A percentile compares a stretch with the other conserved stretches of the same genome.
These are phyloP conservation scores for Hawksworthiomyces lignivorus DNA, from an alignment of 2,329 filamentous ascomycete species.

Conservation along the genomic window DNA sequence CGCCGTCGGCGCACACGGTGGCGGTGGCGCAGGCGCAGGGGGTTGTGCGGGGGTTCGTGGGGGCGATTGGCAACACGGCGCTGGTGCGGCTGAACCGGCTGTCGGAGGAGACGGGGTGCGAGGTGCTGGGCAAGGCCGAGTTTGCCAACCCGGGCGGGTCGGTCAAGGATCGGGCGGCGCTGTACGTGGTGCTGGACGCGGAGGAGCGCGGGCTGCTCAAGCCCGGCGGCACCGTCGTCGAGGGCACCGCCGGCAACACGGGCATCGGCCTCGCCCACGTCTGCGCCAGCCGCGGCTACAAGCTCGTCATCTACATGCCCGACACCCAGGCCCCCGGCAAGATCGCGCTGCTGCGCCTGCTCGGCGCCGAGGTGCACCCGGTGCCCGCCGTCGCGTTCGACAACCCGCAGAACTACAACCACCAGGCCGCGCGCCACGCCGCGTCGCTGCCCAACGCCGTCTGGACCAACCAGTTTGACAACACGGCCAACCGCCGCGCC, in stretches of 20 bases:
- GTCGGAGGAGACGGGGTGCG: slow-evolving; percentile 86
- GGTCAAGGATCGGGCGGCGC: slow-evolving; percentile 91
- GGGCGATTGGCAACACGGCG: slow-evolving; percentile 97
- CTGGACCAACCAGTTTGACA: slow-evolving; percentile 99
- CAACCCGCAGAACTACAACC: slow-evolving; percentile 95
- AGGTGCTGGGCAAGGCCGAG: slow-evolving; percentile 92
- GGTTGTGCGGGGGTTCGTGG: slow-evolving; percentile 67
- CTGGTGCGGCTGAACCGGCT: slow-evolving; percentile 84
- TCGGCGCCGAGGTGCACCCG: slow-evolving; percentile 92
- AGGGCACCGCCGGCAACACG: slow-evolving; percentile 96
- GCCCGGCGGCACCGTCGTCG: slow-evolving; percentile 78
- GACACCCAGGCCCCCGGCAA: slow-evolving; percentile 98
- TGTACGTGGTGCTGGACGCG: slow-evolving; percentile 89
- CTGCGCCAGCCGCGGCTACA: slow-evolving; percentile 85
- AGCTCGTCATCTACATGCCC: slow-evolving; percentile 98
- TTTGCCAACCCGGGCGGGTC: slow-evolving; percentile 98
- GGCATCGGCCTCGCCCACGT: slow-evolving; percentile 97
- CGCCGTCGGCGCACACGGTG: slow-evolving; percentile 53
- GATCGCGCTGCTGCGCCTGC: slow-evolving; percentile 81
- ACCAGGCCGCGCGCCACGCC: slow-evolving; percentile 88
- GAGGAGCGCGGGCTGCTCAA: slow-evolving; percentile 78
- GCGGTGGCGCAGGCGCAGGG: slow-evolving; percentile 74
- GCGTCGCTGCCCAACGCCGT: slow-evolving; percentile 79
- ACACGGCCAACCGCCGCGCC: slow-evolving; percentile 83
- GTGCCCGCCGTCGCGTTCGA: slow-evolving; percentile 95